phyloP scores from a whole-genome alignment of 257 asterid species.

The Jasminum sambac region DNA sequence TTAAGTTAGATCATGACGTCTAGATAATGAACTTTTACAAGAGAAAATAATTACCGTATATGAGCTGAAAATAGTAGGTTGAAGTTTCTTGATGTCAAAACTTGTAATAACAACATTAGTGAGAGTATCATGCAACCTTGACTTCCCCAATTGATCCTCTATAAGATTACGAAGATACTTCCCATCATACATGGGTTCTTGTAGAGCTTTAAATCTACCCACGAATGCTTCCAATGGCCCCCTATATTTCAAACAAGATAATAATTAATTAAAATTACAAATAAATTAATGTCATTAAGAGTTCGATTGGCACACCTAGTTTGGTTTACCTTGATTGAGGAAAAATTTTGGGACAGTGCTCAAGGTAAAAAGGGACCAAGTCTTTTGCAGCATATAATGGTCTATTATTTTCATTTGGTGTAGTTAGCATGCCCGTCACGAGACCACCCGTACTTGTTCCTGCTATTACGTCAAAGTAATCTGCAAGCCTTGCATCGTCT shows the following conservation, averaged over 20 bases:
- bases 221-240: conserved; percentile 33
- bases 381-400: conserved; percentile 59
- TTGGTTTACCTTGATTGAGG: conserved; percentile 45
- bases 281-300: too few relatives aligned
- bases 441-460: conserved; percentile 71
- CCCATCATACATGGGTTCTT: conserved; percentile 48
- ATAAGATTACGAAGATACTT: conserved; percentile 33
- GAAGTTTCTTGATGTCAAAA: conserved; percentile 51
- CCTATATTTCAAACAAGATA: conserved; percentile 13
- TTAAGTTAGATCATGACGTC: too few relatives aligned
- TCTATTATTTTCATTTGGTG: conserved; percentile 42
- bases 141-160: conserved; percentile 26
- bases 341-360: conserved; percentile 47
- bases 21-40: background rate
- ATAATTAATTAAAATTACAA: too few relatives aligned
- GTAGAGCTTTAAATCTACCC: conserved; percentile 30
- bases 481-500: conserved; percentile 42
- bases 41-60: conserved; percentile 29
- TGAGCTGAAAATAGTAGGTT: conserved; percentile 47
- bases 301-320: too few relatives aligned
- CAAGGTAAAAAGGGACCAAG: conserved; percentile 44
- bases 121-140: conserved; percentile 43
- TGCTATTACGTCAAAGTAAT: conserved; percentile 56
- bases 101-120: conserved; percentile 49
- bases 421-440: conserved; percentile 48